A percentile compares a stretch with the other conserved stretches of the same genome.
phyloP scores from a whole-genome alignment of 176 grass and related monocot genomes.

The Oryza meyeriana region DNA sequence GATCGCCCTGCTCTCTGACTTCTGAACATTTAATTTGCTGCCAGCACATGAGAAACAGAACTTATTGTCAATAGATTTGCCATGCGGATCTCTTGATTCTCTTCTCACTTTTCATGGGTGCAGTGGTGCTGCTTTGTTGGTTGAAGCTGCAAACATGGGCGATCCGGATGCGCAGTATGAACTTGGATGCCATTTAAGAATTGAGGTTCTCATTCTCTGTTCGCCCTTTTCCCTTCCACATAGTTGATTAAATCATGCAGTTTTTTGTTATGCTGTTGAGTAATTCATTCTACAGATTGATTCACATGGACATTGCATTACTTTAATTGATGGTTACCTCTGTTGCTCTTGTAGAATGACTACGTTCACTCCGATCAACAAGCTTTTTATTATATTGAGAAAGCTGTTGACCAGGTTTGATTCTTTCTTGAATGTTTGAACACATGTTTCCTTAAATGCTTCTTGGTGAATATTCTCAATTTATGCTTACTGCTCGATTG shows the following conservation, averaged over 20 bases:
- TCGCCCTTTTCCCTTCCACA: neutral
- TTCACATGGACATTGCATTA: conserved; percentile 4
- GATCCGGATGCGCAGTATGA: conserved; percentile 94
- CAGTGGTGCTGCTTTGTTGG: conserved; percentile 87
- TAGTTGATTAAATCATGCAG: conserved; percentile 3
- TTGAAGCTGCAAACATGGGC: conserved; percentile 96
- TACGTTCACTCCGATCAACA: conserved; percentile 81
- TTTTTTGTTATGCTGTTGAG: conserved; percentile 2
- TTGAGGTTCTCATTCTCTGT: conserved; percentile 52
- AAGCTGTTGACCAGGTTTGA: conserved; percentile 87
- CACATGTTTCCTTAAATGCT: conserved; percentile 1
- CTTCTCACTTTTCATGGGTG: conserved; percentile 13
- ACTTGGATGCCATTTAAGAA: conserved; percentile 80
- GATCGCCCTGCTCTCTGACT: neutral
- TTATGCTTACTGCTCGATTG: conserved; percentile 31
- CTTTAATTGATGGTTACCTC: conserved; percentile 11
- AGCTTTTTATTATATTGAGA: conserved; percentile 93
- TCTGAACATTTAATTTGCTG: conserved; percentile 9
- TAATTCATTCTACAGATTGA: neutral
- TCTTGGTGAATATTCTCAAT: conserved; percentile 1
- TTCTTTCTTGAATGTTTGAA: conserved; percentile 13
- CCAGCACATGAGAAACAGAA: neutral
- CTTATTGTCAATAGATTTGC: conserved; percentile 5
- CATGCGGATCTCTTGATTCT: conserved; percentile 3
- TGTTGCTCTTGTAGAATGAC: conserved; percentile 64